Evolutionary conservation across 345 rosid genomes (phyloP).

Genomic region (Erysimum cheiranthoides): DNA sequence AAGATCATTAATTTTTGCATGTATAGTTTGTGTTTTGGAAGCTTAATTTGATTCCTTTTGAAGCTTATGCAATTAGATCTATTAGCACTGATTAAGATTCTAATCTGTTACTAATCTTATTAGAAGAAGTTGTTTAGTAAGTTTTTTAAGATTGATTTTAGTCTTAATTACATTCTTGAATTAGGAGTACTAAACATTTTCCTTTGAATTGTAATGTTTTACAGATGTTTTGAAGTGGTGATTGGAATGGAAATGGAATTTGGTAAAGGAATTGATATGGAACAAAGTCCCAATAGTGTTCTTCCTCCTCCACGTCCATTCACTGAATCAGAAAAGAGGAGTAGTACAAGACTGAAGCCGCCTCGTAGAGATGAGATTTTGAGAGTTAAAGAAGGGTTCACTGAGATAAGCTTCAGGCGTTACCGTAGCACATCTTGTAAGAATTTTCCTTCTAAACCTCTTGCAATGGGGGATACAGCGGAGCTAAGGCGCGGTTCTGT

Average conservation of each 20-base stretch:
- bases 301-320: slow-evolving; percentile 63
- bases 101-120: background rate
- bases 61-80: too few species aligned
- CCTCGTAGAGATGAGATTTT: slow-evolving; percentile 59
- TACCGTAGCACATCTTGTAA: slow-evolving; percentile 81
- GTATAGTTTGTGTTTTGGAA: slow-evolving; percentile 19
- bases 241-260: slow-evolving; percentile 66
- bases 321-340: slow-evolving; percentile 54
- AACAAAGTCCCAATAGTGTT: slow-evolving; percentile 81
- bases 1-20: slow-evolving; percentile 36
- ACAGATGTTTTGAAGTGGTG: slow-evolving; percentile 38
- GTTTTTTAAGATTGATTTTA: too few species aligned
- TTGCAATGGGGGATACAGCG: slow-evolving; percentile 47
- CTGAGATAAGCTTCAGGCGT: slow-evolving; percentile 77
- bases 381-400: slow-evolving; percentile 73
- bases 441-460: slow-evolving; percentile 55
- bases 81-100: background rate
- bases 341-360: slow-evolving; percentile 50
- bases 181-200: slow-evolving; percentile 21
- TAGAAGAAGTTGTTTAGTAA: background rate
- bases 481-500: slow-evolving; percentile 77
- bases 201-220: slow-evolving; percentile 25
- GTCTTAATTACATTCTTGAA: background rate
- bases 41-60: slow-evolving; percentile 24
- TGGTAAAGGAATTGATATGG: slow-evolving; percentile 55